Conservation (phyloP, 2,329 filamentous ascomycete species). For the Blastomyces silverae region DNA sequence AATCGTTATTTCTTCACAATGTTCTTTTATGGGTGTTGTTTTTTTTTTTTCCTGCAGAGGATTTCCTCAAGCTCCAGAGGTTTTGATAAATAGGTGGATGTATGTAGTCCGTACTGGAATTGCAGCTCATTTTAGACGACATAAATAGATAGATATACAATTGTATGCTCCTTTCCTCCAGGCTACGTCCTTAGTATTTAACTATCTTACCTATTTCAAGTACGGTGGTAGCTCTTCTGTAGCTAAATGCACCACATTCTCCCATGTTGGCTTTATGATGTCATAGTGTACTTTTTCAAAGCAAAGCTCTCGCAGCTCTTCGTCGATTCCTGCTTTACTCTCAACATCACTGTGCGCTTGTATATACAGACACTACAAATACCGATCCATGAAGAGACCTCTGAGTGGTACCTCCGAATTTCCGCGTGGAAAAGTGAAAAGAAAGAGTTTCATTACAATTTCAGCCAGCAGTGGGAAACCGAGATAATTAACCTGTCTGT, state of each 20-base stretch:
- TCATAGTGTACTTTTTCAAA: not conserved
- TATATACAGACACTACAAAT: not conserved
- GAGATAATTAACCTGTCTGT: no score
- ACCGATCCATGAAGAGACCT: not conserved
- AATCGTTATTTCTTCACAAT: not conserved
- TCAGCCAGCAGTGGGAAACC: not conserved
- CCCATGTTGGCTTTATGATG: not conserved
- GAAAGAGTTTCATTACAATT: not conserved
- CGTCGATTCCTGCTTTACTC: not conserved
- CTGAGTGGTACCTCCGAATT: not conserved
- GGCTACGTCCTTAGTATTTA: not conserved
- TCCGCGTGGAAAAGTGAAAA: not conserved
- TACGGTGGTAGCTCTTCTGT: not conserved
- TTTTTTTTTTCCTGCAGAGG: not conserved
- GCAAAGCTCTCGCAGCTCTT: not conserved
- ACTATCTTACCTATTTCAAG: not conserved
- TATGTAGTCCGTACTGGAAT: not conserved
- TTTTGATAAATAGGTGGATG: no score
- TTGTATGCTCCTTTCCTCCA: not conserved
- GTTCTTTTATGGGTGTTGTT: not conserved
- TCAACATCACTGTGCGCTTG: not conserved
- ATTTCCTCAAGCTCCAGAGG: not conserved
- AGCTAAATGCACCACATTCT: not conserved
- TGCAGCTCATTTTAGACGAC: not conserved
- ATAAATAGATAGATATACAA: not conserved